A percentile compares a stretch with the other conserved stretches of the same genome.
These are phyloP conservation scores for Hymenoscyphus repandus DNA, from an alignment of 2,329 filamentous ascomycete species.

Conservation along the genomic window DNA sequence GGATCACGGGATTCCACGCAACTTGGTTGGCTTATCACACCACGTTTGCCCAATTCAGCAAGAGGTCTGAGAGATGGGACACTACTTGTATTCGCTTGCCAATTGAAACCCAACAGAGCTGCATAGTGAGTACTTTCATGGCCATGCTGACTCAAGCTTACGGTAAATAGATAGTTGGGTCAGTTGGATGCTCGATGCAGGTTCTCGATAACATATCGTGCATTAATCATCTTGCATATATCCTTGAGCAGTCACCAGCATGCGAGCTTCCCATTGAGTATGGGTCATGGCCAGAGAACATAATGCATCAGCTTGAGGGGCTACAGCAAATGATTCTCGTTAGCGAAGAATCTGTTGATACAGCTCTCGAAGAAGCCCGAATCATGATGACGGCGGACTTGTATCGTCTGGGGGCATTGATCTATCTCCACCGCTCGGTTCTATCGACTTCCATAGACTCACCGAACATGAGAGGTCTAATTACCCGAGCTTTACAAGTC, in stretches of 20 bases:
- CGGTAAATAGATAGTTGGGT: conserved; percentile 36
- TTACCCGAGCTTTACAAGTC: conserved; percentile 34
- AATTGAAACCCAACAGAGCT: neutral
- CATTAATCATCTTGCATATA: conserved; percentile 30
- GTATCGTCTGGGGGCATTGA: neutral
- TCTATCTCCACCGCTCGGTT: neutral
- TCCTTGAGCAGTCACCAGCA: too few species aligned
- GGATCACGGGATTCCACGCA: neutral
- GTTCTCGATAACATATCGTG: conserved; percentile 40
- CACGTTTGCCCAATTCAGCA: neutral
- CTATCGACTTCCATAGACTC: neutral
- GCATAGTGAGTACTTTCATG: neutral
- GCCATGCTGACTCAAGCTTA: neutral
- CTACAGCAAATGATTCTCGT: neutral
- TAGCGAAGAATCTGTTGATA: neutral
- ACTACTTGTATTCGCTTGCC: neutral
- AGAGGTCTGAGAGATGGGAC: neutral
- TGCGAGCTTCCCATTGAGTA: too few species aligned
- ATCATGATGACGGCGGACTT: neutral
- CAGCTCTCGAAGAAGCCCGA: neutral
- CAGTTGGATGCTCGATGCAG: conserved; percentile 42
- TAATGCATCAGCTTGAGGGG: neutral
- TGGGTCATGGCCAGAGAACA: too few species aligned
- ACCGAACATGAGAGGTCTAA: neutral
- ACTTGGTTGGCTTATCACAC: neutral